Base-by-base conservation (phyloP, 306 rosid genomes). In the Vachellia pachyceras region DNA sequence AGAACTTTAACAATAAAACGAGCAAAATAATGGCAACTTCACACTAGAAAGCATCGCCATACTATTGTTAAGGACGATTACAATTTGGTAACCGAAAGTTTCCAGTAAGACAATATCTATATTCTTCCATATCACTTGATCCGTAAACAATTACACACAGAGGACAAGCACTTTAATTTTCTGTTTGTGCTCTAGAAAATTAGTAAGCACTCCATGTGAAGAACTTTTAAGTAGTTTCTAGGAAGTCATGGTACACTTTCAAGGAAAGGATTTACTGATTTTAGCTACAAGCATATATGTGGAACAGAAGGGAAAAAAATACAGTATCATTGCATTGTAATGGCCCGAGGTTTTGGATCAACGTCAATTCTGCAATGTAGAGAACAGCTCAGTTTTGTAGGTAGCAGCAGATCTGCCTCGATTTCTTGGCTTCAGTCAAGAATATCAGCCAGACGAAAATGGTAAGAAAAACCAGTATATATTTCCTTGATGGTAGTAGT, bases 351-450 rank as follows among this genome's bases (percentile, higher is more conserved):
- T 22, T 54, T 54, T 54, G 60, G 60, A 75, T 76, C 54, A 44
- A 75, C 83, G 84, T 80, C 58, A 40, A 44, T 65, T 57, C 75
- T 55, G 88, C 79, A 84, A 77, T 61, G 84, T 82, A 80, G 79
- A 66, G 44, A 73, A 47, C 35, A 50, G 25, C 54, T 37, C 45
- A 25, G 63, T 39, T 22, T 37, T n/a, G 35, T 11, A 54, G 84
- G 44, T 50, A 40, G 82, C n/a, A n/a, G n/a, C n/a, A n/a, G n/a
- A n/a, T n/a, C n/a, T n/a, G n/a, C 79, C 84, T 65, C 79, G 79
- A 42, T 67, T 70, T 50, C 82, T 79, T 63, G 80, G 76, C 79
- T 35, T 81, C 63, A n/a, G n/a, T n/a, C n/a, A n/a, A n/a, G n/a
- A n/a, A n/a, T n/a, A n/a, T n/a, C n/a, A n/a, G n/a, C n/a, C n/a